A percentile compares a stretch with the other conserved stretches of the same genome.
Conservation (phyloP, 768 basidiomycete species). For the Trametes villosa region DNA sequence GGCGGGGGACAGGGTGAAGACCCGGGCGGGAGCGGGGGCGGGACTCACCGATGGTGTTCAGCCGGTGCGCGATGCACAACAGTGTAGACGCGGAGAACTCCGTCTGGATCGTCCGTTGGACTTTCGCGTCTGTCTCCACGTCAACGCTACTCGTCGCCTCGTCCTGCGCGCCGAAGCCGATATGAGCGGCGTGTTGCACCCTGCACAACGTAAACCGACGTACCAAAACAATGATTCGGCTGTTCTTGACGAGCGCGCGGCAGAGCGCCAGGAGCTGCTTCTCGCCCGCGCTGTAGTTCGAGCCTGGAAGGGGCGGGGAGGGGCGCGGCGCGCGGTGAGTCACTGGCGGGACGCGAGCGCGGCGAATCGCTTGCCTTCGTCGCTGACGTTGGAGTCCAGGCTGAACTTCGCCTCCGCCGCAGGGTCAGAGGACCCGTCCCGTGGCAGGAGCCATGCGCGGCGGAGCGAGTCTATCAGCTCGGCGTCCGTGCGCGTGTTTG, state of each 20-base stretch:
- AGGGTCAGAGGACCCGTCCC: constrained; percentile 48
- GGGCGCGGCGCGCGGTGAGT: neutral
- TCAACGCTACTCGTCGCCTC: constrained; percentile 87
- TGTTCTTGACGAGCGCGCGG: constrained; percentile 72
- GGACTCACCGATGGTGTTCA: constrained; percentile 59
- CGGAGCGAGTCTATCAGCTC: constrained; percentile 60
- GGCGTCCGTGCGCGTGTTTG: constrained; percentile 52
- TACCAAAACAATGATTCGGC: constrained; percentile 74
- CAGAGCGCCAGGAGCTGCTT: constrained; percentile 87
- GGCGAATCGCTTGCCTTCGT: constrained; percentile 51
- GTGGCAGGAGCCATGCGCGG: constrained; percentile 62
- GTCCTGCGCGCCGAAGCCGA: constrained; percentile 47
- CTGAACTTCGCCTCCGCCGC: constrained; percentile 68
- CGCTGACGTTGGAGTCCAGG: constrained; percentile 60
- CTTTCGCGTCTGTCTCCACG: constrained; percentile 87
- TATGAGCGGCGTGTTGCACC: neutral
- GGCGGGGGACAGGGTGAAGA: neutral
- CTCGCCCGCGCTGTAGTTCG: constrained; percentile 71
- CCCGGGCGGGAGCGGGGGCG: neutral
- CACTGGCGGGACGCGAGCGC: neutral
- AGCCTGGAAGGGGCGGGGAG: constrained; percentile 39
- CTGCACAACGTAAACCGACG: constrained; percentile 17
- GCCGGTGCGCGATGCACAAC: constrained; percentile 71
- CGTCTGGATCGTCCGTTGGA: constrained; percentile 84
- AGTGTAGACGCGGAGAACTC: constrained; percentile 80